Percentiles rank a stretch among this genome's conserved stretches.
Evolutionary conservation across 352 stramenopile species (phyloP).

Genomic region (Phytopythium kandeliae): DNA sequence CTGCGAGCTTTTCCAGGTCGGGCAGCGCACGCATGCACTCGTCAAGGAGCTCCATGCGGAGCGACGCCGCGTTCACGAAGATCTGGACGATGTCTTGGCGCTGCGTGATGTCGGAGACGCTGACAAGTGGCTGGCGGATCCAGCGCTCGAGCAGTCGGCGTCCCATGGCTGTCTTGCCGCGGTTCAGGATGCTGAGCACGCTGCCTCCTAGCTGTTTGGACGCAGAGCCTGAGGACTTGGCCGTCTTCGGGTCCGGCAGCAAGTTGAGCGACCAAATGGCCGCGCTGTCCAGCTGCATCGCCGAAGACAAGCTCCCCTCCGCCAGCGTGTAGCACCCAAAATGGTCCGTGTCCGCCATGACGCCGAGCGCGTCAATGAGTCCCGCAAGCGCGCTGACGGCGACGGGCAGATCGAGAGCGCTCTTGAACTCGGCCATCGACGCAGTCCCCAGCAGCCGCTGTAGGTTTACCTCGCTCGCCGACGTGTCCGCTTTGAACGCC

Average conservation of each 20-base stretch:
- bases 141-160: slow-evolving; percentile 92
- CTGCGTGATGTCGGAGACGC: slow-evolving; percentile 78
- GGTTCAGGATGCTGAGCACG: slow-evolving; percentile 93
- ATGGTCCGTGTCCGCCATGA: slow-evolving; percentile 59
- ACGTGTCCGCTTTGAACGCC: slow-evolving; percentile 30
- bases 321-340: slow-evolving; percentile 73
- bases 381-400: slow-evolving; percentile 63
- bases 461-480: slow-evolving; percentile 60
- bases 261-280: slow-evolving; percentile 92
- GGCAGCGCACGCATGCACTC: slow-evolving; percentile 84
- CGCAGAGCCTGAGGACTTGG: slow-evolving; percentile 20
- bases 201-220: slow-evolving; percentile 59
- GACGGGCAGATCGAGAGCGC: slow-evolving; percentile 60
- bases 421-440: slow-evolving; percentile 56
- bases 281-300: slow-evolving; percentile 91
- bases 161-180: slow-evolving; percentile 93
- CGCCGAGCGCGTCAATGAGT: slow-evolving; percentile 56
- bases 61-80: slow-evolving; percentile 87
- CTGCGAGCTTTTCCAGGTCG: slow-evolving; percentile 66
- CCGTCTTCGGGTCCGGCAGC: slow-evolving; percentile 67
- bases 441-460: slow-evolving; percentile 42
- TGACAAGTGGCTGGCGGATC: slow-evolving; percentile 94
- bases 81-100: slow-evolving; percentile 91
- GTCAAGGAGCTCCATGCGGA: slow-evolving; percentile 86
- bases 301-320: slow-evolving; percentile 68